Percentiles rank a stretch among this genome's conserved stretches.
Conservation (phyloP, 2,329 filamentous ascomycete genomes). For the Stagonosporopsis chrysanthemi region DNA sequence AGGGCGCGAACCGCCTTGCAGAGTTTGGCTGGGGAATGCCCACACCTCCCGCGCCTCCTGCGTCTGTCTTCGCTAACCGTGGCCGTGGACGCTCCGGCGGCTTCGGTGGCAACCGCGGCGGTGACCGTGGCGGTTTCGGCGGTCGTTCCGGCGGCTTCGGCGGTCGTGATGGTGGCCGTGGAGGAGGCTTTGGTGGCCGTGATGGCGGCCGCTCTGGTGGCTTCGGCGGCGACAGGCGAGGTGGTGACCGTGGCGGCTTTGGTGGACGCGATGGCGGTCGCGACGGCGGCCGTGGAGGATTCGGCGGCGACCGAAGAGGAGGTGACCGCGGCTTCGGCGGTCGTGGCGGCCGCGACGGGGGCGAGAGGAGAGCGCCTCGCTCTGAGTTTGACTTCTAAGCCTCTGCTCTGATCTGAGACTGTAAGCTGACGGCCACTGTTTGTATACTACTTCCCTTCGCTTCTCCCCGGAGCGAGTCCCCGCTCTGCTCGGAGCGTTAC, state of each 20-base stretch:
- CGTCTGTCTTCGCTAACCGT: slow-evolving; percentile 26
- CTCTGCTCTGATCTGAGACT: not conserved
- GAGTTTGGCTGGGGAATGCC: slow-evolving; percentile 58
- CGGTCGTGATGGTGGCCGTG: slow-evolving; percentile 5
- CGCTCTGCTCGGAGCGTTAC: slow-evolving; percentile 6
- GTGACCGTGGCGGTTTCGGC: slow-evolving; percentile 23
- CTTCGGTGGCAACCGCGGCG: slow-evolving; percentile 20
- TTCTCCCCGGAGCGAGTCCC: not conserved
- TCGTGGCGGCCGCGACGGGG: slow-evolving; percentile 5
- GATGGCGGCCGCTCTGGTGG: slow-evolving; percentile 10
- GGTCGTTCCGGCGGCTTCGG: slow-evolving; percentile 23
- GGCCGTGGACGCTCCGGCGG: slow-evolving; percentile 24
- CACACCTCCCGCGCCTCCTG: slow-evolving; percentile 49
- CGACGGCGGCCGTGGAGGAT: slow-evolving; percentile 19
- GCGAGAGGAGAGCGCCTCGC: slow-evolving; percentile 23
- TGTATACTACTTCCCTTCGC: slow-evolving; percentile 17
- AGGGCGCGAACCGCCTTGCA: slow-evolving; percentile 55
- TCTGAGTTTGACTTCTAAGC: slow-evolving; percentile 14
- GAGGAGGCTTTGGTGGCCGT: too few species aligned
- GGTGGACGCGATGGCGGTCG: slow-evolving; percentile 31
- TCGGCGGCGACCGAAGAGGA: slow-evolving; percentile 5
- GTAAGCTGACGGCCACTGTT: slow-evolving; percentile 8
- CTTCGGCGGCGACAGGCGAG: slow-evolving; percentile 21
- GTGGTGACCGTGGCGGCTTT: slow-evolving; percentile 21
- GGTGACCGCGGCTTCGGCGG: slow-evolving; percentile 24